phyloP scores from a whole-genome alignment of 139 green algal species.

The Pseudopediastrum boryanum region DNA sequence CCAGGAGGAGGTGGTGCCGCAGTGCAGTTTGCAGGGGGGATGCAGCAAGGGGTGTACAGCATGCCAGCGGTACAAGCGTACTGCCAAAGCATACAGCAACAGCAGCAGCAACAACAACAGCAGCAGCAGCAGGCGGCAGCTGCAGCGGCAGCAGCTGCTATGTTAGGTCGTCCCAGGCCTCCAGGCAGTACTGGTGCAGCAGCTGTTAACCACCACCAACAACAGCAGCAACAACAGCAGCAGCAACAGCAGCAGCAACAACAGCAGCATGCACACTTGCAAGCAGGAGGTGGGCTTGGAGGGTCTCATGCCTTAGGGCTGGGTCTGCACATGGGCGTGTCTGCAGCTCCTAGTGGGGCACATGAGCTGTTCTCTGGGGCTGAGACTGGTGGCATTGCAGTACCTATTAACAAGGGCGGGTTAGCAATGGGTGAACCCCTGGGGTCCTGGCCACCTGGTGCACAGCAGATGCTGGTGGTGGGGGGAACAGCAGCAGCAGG shows the following conservation, averaged over 20 bases:
- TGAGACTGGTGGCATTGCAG: too few species aligned
- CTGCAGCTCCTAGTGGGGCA: too few species aligned
- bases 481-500: constrained; percentile 3
- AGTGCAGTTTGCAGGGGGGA: neutral
- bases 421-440: too few species aligned
- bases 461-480: constrained; percentile 20
- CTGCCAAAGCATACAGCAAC: constrained; percentile 1
- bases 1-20: neutral
- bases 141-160: constrained; percentile 1
- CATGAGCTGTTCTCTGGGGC: too few species aligned
- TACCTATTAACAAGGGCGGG: too few species aligned
- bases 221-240: constrained; percentile 1
- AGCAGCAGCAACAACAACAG: constrained; percentile 23
- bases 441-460: neutral
- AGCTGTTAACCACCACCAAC: neutral
- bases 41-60: too few species aligned
- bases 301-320: too few species aligned
- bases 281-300: too few species aligned
- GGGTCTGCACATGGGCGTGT: too few species aligned
- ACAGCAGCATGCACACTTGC: neutral
- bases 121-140: constrained; percentile 34
- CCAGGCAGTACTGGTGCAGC: neutral
- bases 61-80: neutral
- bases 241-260: neutral
- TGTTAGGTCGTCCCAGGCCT: neutral